Percentiles rank a stretch among this genome's conserved stretches.
phyloP scores from a whole-genome alignment of 345 rosid species.

The Rhizophora mangle region DNA sequence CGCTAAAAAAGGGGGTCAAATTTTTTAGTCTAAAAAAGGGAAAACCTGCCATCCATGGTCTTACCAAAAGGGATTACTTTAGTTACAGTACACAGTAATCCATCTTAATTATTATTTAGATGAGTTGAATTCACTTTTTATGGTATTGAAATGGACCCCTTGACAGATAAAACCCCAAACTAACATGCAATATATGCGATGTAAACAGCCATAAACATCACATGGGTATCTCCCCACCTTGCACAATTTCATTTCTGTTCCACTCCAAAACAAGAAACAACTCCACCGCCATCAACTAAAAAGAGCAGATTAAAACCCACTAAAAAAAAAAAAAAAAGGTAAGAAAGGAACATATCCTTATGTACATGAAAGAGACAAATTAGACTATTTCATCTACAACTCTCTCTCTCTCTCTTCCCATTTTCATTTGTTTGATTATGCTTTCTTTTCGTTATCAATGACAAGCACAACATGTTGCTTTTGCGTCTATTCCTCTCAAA shows the following conservation, averaged over 20 bases:
- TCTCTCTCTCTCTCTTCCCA: too few relatives aligned
- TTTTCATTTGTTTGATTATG: too few relatives aligned
- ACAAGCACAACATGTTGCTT: not conserved
- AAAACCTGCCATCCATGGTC: too few relatives aligned
- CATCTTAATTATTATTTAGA: not conserved
- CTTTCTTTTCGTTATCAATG: not conserved
- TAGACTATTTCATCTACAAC: slow-evolving; percentile 5
- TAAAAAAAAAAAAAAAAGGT: not conserved
- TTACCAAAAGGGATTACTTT: too few relatives aligned
- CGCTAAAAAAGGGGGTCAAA: not conserved
- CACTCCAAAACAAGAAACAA: slow-evolving; percentile 24
- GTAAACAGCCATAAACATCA: slow-evolving; percentile 46
- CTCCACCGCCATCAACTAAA: slow-evolving; percentile 7
- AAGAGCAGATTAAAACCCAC: slow-evolving; percentile 4
- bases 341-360: slow-evolving; percentile 7
- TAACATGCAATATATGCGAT: slow-evolving; percentile 38
- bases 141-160: slow-evolving; percentile 33
- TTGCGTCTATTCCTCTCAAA: slow-evolving; percentile 1
- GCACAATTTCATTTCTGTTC: slow-evolving; percentile 29
- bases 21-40: not conserved
- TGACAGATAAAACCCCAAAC: slow-evolving; percentile 42
- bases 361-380: slow-evolving; percentile 4
- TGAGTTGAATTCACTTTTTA: slow-evolving; percentile 24
- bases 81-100: too few relatives aligned
- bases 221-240: slow-evolving; percentile 36